Conservation (phyloP, 179 eudicot genomes). For the Amaranthus tricolor region DNA sequence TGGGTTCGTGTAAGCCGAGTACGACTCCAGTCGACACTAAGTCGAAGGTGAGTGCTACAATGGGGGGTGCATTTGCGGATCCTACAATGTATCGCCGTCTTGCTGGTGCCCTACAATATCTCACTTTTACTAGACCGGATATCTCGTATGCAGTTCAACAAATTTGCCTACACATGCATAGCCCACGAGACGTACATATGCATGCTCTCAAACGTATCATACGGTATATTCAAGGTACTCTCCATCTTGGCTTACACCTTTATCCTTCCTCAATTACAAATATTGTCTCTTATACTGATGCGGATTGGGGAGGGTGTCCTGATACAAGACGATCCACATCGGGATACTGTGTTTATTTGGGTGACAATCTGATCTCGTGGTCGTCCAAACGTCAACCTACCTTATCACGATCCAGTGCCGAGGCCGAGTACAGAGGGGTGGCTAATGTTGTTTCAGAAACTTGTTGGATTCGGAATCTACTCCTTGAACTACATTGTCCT, state of each 20-base stretch:
- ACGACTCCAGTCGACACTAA: not conserved
- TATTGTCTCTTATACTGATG: too few relatives aligned
- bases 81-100: too few relatives aligned
- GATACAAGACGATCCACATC: too few relatives aligned
- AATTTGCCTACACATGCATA: not conserved
- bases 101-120: not conserved
- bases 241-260: constrained; percentile 5
- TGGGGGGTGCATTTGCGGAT: too few relatives aligned
- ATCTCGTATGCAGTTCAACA: not conserved
- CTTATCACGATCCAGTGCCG: not conserved
- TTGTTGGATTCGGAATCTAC: not conserved
- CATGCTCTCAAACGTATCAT: not conserved
- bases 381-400: not conserved
- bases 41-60: not conserved
- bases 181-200: not conserved
- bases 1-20: not conserved
- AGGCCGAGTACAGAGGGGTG: constrained; percentile 1
- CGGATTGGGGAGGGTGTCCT: too few relatives aligned
- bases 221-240: not conserved
- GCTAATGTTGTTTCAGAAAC: not conserved
- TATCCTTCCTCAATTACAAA: too few relatives aligned
- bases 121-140: not conserved
- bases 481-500: too few relatives aligned
- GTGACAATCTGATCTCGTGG: not conserved
- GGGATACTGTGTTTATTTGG: too few relatives aligned